Conservation (phyloP, 2,329 filamentous ascomycete species). For the Alternaria novae-zelandiae region DNA sequence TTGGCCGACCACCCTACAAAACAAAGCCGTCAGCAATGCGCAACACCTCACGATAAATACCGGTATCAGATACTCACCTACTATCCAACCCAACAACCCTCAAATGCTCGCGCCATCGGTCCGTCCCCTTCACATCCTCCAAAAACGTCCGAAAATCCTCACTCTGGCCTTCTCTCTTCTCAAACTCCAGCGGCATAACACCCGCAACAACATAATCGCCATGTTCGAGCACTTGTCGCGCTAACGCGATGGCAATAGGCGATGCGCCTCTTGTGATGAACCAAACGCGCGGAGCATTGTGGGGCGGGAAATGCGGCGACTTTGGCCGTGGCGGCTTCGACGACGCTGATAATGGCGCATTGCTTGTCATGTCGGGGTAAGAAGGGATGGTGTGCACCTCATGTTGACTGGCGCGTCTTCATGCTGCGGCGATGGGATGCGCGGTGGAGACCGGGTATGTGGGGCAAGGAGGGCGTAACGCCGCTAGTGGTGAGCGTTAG, state of each 20-base stretch:
- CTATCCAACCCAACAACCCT: constrained; percentile 66
- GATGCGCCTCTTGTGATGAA: constrained; percentile 87
- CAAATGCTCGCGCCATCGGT: constrained; percentile 83
- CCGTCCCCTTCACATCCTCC: constrained; percentile 69
- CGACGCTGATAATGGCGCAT: constrained; percentile 23
- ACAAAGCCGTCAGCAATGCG: not conserved
- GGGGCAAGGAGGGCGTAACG: constrained; percentile 12
- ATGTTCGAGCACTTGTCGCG: constrained; percentile 82
- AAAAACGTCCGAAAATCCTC: constrained; percentile 82
- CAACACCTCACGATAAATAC: constrained; percentile 13
- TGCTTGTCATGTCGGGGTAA: constrained; percentile 18
- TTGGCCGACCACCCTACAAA: constrained; percentile 65
- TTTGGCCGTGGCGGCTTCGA: constrained; percentile 43
- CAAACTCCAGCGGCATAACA: constrained; percentile 77
- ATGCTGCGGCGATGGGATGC: not conserved
- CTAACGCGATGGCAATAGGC: constrained; percentile 81
- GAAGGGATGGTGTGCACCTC: not conserved
- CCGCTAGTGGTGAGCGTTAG: constrained; percentile 21
- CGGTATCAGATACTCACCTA: constrained; percentile 42
- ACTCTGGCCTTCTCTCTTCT: constrained; percentile 70
- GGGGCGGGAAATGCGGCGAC: constrained; percentile 63
- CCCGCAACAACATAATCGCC: constrained; percentile 91
- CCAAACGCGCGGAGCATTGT: constrained; percentile 82
- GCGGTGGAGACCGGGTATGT: constrained; percentile 7
- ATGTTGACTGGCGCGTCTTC: not conserved